Evolutionary conservation across 2,329 filamentous ascomycete genomes (phyloP).

Genomic region (Verticillium isaacii): DNA sequence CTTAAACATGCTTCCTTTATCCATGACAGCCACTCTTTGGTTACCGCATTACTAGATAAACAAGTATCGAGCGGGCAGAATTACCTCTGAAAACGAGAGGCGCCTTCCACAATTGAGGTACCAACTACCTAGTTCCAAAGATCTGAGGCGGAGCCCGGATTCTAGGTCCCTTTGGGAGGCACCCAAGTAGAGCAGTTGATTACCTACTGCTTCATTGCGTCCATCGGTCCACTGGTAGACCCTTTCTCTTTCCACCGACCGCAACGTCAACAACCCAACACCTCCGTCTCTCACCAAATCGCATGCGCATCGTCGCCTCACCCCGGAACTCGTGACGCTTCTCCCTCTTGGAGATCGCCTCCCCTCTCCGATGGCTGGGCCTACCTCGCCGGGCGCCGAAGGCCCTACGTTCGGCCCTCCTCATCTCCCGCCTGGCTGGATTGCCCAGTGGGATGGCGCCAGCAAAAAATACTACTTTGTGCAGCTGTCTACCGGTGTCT

Average conservation of each 20-base stretch:
- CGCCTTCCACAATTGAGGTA: too few species aligned
- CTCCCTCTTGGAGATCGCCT: not conserved
- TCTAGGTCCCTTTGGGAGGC: too few species aligned
- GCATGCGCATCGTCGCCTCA: not conserved
- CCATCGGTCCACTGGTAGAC: not conserved
- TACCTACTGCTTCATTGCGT: not conserved
- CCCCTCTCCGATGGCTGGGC: conserved; percentile 44
- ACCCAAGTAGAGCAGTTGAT: too few species aligned
- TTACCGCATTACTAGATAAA: not conserved
- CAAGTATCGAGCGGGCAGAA: too few species aligned
- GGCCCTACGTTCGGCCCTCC: conserved; percentile 58
- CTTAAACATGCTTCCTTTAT: not conserved
- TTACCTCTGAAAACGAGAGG: too few species aligned
- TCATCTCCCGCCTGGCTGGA: conserved; percentile 60
- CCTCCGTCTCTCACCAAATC: not conserved
- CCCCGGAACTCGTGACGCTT: not conserved
- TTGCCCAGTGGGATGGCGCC: conserved; percentile 63
- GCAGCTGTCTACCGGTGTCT: conserved; percentile 65
- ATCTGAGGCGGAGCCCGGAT: too few species aligned
- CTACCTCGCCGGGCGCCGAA: conserved; percentile 53
- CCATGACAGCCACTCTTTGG: not conserved
- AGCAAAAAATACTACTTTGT: conserved; percentile 68
- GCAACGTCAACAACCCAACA: not conserved
- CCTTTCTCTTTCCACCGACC: not conserved
- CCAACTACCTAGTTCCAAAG: too few species aligned